Conservation (phyloP, 75 land plant species). For the Chamaecyparis obtusa region DNA sequence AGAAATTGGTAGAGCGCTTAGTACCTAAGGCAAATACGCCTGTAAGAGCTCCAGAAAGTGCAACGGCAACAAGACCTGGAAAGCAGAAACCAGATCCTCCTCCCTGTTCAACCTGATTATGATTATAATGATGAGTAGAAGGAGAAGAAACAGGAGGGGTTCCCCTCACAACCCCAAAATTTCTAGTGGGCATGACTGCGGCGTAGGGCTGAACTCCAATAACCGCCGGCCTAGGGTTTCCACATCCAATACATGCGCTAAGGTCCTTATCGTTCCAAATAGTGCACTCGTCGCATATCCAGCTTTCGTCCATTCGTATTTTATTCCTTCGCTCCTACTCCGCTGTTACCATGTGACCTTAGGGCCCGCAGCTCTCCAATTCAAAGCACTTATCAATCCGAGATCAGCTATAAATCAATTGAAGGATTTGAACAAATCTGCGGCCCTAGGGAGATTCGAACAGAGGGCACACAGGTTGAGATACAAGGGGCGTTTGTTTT, state of each 20-base stretch:
- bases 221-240: conserved; percentile 1
- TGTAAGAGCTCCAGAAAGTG: conserved; percentile 50
- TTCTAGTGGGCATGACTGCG: not conserved
- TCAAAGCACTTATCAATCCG: not conserved
- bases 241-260: not conserved
- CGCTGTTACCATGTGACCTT: not conserved
- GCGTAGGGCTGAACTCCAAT: not conserved
- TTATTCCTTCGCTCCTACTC: not conserved
- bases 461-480: no score
- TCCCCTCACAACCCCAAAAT: not conserved
- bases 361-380: not conserved
- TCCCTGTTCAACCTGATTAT: not conserved
- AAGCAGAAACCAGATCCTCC: conserved; percentile 17
- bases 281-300: not conserved
- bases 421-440: no score
- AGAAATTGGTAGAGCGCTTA: not conserved
- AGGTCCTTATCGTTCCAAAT: not conserved
- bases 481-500: no score
- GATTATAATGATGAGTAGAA: not conserved
- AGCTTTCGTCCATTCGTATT: not conserved
- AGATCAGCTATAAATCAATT: not conserved
- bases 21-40: conserved; percentile 48
- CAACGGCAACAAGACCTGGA: conserved; percentile 29
- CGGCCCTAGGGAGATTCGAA: no score
- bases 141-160: not conserved